phyloP scores from a whole-genome alignment of 2,329 filamentous ascomycete species.

The Paracorniculantispora psalliotae region DNA sequence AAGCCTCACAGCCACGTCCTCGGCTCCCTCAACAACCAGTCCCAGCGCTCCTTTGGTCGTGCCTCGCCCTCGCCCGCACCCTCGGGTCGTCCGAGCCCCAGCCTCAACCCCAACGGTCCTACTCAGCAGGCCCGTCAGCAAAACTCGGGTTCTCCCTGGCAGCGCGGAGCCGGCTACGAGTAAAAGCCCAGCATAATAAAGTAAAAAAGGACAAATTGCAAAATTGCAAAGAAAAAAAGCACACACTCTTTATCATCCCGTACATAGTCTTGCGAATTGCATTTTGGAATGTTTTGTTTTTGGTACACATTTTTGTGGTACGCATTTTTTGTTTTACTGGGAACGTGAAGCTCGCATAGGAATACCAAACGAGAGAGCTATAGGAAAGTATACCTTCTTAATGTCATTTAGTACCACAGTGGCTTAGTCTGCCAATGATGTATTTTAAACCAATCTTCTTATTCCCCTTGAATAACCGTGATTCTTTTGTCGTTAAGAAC shows the following conservation, averaged over 20 bases:
- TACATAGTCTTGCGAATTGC: constrained; percentile 7
- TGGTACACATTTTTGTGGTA: not conserved
- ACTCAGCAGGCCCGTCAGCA: constrained; percentile 1
- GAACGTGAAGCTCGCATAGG: not conserved
- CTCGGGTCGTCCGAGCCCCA: constrained; percentile 3
- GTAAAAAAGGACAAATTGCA: not conserved
- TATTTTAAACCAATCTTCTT: not conserved
- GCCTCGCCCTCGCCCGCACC: not conserved
- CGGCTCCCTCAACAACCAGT: constrained; percentile 7
- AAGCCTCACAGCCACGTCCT: constrained; percentile 8
- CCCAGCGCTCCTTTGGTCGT: constrained; percentile 5
- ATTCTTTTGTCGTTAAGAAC: too few species aligned
- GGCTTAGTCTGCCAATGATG: not conserved
- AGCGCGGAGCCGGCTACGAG: constrained; percentile 12
- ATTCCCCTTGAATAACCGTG: too few species aligned
- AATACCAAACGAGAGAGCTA: constrained; percentile 2
- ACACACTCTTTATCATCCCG: not conserved
- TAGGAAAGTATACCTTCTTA: not conserved
- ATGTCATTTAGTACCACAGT: not conserved
- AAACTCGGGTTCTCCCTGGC: constrained; percentile 7
- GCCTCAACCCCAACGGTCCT: not conserved
- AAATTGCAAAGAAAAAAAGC: not conserved
- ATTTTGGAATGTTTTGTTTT: constrained; percentile 7
- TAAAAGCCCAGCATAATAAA: not conserved
- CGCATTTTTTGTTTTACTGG: not conserved